Percentiles rank a stretch among this genome's conserved stretches.
These are phyloP conservation scores for Aspergillus luchuensis DNA, from an alignment of 2,329 filamentous ascomycete species.

Conservation along the genomic window DNA sequence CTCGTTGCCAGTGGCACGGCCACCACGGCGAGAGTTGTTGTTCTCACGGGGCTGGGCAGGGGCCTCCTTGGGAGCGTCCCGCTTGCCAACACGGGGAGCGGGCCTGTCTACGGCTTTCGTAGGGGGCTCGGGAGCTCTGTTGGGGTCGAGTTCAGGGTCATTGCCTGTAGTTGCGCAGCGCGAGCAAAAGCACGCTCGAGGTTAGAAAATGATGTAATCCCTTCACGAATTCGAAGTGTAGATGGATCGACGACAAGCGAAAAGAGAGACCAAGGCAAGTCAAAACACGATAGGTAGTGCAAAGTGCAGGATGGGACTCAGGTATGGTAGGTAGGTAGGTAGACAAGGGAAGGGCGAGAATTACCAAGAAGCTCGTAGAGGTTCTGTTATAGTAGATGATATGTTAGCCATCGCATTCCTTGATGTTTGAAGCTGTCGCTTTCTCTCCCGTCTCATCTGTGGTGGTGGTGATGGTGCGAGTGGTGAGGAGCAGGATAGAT, in stretches of 20 bases:
- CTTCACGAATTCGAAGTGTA: slow-evolving; percentile 12
- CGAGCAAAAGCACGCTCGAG: slow-evolving; percentile 26
- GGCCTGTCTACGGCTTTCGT: slow-evolving; percentile 89
- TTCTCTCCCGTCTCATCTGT: not conserved
- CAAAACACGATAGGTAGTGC: slow-evolving; percentile 7
- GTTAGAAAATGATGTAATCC: slow-evolving; percentile 34
- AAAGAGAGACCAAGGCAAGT: slow-evolving; percentile 14
- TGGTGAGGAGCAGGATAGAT: not conserved
- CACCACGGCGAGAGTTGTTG: slow-evolving; percentile 49
- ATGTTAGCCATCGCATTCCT: slow-evolving; percentile 31
- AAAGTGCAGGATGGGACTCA: not conserved
- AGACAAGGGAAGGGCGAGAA: slow-evolving; percentile 28
- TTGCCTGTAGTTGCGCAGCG: slow-evolving; percentile 55
- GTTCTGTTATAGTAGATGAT: slow-evolving; percentile 65
- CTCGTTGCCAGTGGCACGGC: slow-evolving; percentile 71
- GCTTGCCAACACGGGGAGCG: slow-evolving; percentile 75
- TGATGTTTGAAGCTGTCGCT: not conserved
- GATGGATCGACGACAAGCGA: slow-evolving; percentile 10
- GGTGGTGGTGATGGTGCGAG: not conserved
- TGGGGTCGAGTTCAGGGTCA: slow-evolving; percentile 70
- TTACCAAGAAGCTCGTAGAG: slow-evolving; percentile 98
- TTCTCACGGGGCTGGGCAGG: slow-evolving; percentile 50
- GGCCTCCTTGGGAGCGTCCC: slow-evolving; percentile 77
- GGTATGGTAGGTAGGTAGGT: not conserved
- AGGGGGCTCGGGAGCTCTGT: slow-evolving; percentile 74